Evolutionary conservation across 2,329 filamentous ascomycete genomes (phyloP).

Genomic region (Fusarium penzigii): DNA sequence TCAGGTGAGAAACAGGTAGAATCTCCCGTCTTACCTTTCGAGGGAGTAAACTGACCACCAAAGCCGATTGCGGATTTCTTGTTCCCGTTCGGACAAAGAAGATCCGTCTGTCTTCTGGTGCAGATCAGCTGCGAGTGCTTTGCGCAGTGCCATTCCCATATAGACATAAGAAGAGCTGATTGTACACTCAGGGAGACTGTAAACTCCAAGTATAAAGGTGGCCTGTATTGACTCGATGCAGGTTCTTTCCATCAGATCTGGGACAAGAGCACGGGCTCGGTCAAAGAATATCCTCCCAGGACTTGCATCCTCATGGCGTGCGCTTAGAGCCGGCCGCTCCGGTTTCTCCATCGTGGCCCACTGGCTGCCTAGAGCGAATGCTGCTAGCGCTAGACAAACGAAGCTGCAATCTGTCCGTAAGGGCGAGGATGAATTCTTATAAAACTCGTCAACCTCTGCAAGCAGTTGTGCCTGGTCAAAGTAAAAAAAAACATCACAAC

Average conservation of each 20-base stretch:
- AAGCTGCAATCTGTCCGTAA: conserved; percentile 27
- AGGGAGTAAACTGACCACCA: conserved; percentile 36
- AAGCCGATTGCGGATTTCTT: conserved; percentile 23
- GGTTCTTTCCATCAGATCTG: conserved; percentile 36
- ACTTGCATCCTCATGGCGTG: conserved; percentile 17
- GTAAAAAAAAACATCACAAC: conserved; percentile 32
- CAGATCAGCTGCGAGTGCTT: conserved; percentile 31
- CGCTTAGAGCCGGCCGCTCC: conserved; percentile 1
- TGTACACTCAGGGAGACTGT: conserved; percentile 36
- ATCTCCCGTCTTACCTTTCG: conserved; percentile 21
- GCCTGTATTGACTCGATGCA: conserved; percentile 36
- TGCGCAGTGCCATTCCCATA: conserved; percentile 31
- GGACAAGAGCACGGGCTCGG: conserved; percentile 31
- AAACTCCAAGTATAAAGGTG: conserved; percentile 35
- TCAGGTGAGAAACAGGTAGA: fast-evolving
- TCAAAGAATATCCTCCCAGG: conserved; percentile 33
- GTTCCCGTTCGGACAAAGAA: conserved; percentile 20
- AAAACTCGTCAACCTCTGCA: conserved; percentile 28
- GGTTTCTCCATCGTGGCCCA: conserved; percentile 34
- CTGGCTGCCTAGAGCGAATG: conserved; percentile 36
- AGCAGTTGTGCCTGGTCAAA: conserved; percentile 30
- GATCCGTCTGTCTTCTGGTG: conserved; percentile 29
- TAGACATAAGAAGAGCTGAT: conserved; percentile 37
- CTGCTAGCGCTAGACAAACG: conserved; percentile 28
- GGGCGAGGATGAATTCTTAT: conserved; percentile 17